A percentile compares a stretch with the other conserved stretches of the same genome.
Conservation (phyloP, 371 early-diverging fungal genomes). For the Mortierella sp. region DNA sequence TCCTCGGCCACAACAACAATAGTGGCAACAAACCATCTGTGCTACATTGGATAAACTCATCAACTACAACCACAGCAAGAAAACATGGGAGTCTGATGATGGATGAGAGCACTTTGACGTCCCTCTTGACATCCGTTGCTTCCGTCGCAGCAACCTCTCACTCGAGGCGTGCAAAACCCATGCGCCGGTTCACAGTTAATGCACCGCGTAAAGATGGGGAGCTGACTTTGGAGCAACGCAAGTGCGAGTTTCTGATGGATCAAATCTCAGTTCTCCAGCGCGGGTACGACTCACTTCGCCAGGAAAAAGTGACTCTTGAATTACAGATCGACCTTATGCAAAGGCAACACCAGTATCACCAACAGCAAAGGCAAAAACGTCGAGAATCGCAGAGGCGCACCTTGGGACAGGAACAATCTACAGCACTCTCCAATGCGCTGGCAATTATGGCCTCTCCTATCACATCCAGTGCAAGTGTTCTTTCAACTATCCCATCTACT, state of each 20-base stretch:
- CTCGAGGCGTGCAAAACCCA: conserved; percentile 25
- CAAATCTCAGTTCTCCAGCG: conserved; percentile 50
- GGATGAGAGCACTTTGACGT: conserved; percentile 23
- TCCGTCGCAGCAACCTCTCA: conserved; percentile 31
- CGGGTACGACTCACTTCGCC: conserved; percentile 47
- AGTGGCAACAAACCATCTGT: not conserved
- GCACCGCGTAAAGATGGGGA: conserved; percentile 39
- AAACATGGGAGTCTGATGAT: conserved; percentile 36
- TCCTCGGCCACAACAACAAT: not conserved
- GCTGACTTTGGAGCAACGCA: conserved; percentile 51
- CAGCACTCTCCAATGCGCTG: conserved; percentile 24
- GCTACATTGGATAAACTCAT: not conserved
- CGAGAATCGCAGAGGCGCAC: conserved; percentile 42
- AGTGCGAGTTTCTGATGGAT: conserved; percentile 54
- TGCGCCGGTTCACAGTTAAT: conserved; percentile 51
- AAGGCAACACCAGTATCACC: conserved; percentile 52
- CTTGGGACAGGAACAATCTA: conserved; percentile 36
- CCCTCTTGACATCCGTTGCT: conserved; percentile 43
- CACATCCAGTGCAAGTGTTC: not conserved
- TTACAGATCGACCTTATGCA: conserved; percentile 54
- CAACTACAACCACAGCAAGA: conserved; percentile 12
- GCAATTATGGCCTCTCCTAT: conserved; percentile 24
- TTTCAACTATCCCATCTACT: conserved; percentile 22
- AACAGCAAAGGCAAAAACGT: conserved; percentile 51
- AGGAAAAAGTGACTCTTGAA: conserved; percentile 52